phyloP scores from a whole-genome alignment of 176 grass and related monocot species.

The Miscanthus lutarioriparius region DNA sequence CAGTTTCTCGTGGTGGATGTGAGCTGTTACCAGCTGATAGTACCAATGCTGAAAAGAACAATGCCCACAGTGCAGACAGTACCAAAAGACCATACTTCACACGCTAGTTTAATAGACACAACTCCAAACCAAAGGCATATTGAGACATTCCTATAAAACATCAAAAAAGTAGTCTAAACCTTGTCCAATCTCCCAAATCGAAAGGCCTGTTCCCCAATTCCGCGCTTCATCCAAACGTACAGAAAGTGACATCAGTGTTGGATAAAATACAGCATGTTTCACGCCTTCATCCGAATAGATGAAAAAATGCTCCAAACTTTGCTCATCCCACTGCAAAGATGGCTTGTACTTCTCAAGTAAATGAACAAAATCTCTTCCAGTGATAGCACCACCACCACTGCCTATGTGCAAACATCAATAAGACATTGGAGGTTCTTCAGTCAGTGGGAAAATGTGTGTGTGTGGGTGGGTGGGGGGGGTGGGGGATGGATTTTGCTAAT shows the following conservation, averaged over 20 bases:
- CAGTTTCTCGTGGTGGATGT: slow-evolving; percentile 23
- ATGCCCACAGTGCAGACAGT: neutral
- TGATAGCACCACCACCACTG: slow-evolving; percentile 64
- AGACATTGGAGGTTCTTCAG: neutral
- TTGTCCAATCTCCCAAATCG: slow-evolving; percentile 95
- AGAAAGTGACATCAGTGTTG: slow-evolving; percentile 71
- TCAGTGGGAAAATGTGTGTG: too few relatives aligned
- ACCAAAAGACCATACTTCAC: neutral
- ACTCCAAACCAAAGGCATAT: neutral
- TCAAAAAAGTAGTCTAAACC: slow-evolving; percentile 94
- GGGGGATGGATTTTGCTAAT: too few relatives aligned
- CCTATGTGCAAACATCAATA: slow-evolving; percentile 42
- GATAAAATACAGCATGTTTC: slow-evolving; percentile 88
- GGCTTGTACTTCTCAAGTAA: slow-evolving; percentile 83
- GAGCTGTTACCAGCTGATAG: slow-evolving; percentile 11
- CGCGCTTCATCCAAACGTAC: slow-evolving; percentile 67
- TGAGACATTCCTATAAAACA: slow-evolving; percentile 55
- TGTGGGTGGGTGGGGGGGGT: too few relatives aligned
- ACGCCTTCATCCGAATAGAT: slow-evolving; percentile 64
- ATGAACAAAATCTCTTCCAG: slow-evolving; percentile 67
- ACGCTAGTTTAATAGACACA: neutral
- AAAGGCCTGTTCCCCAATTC: slow-evolving; percentile 70
- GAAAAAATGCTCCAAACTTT: slow-evolving; percentile 83
- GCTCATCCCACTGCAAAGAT: slow-evolving; percentile 69
- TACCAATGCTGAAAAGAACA: slow-evolving; percentile 26